A percentile compares a stretch with the other conserved stretches of the same genome.
These are phyloP conservation scores for Xylaria nigripes DNA, from an alignment of 495 filamentous ascomycete species.

Conservation along the genomic window DNA sequence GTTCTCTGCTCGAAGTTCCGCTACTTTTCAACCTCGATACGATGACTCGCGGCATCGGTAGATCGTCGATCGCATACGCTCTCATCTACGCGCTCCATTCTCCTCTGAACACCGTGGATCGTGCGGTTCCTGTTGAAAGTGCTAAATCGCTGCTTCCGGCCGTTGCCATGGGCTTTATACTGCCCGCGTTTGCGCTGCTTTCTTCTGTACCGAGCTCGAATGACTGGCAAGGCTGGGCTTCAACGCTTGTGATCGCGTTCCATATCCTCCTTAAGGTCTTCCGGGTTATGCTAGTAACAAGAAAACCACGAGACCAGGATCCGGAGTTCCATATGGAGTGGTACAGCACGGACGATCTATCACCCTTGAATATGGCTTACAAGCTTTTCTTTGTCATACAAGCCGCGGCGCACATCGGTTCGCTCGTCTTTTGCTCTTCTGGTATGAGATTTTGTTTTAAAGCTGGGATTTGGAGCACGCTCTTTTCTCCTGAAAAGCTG, in stretches of 20 bases:
- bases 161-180: constrained; percentile 14
- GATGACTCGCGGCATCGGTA: constrained; percentile 22
- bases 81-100: constrained; percentile 21
- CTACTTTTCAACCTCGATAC: constrained; percentile 16
- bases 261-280: constrained; percentile 5
- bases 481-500: not conserved
- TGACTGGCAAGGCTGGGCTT: constrained; percentile 16
- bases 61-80: constrained; percentile 26
- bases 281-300: not conserved
- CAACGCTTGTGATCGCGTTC: constrained; percentile 21
- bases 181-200: constrained; percentile 23
- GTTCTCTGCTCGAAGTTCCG: constrained; percentile 10
- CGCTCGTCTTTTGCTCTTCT: not conserved
- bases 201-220: not conserved
- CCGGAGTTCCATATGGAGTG: not conserved
- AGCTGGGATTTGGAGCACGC: not conserved
- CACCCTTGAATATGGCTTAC: not conserved
- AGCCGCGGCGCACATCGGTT: not conserved
- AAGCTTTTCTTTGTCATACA: not conserved
- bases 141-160: constrained; percentile 24
- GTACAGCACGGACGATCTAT: not conserved
- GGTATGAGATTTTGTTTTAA: not conserved
- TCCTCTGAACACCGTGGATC: constrained; percentile 14
- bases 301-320: not conserved
- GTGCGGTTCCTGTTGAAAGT: constrained; percentile 10